These are phyloP conservation scores for Xylariaceae sp. DNA, from an alignment of 2,329 filamentous ascomycete species.

Conservation along the genomic window DNA sequence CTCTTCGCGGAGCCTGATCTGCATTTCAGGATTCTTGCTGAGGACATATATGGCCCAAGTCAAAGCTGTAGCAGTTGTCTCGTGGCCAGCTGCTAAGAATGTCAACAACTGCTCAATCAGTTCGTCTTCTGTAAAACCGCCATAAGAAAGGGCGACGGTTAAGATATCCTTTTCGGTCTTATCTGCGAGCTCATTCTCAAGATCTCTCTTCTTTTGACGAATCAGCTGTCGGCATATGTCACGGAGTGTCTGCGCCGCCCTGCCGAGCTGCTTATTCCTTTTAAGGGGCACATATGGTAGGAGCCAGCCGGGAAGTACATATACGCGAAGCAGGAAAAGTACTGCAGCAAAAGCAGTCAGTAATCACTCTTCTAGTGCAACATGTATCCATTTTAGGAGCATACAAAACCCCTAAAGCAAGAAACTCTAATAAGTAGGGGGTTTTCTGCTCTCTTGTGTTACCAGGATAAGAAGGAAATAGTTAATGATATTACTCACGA, in stretches of 20 bases:
- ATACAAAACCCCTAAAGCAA: too few relatives aligned
- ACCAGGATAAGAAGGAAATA: too few relatives aligned
- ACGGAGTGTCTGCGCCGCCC: slow-evolving; percentile 18
- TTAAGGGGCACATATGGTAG: slow-evolving; percentile 18
- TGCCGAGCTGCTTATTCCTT: slow-evolving; percentile 15
- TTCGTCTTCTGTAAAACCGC: slow-evolving; percentile 28
- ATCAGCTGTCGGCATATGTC: slow-evolving; percentile 25
- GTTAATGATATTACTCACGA: too few relatives aligned
- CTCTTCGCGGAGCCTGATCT: slow-evolving; percentile 26
- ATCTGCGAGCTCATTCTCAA: slow-evolving; percentile 24
- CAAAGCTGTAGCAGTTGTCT: slow-evolving; percentile 26
- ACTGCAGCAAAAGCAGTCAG: too few relatives aligned
- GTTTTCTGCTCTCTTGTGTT: too few relatives aligned
- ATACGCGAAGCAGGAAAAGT: slow-evolving; percentile 22
- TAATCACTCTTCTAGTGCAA: too few relatives aligned
- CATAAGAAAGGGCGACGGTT: slow-evolving; percentile 27
- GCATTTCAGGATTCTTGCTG: slow-evolving; percentile 24
- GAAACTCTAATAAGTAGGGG: too few relatives aligned
- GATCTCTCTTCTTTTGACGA: slow-evolving; percentile 26
- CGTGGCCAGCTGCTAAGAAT: slow-evolving; percentile 26
- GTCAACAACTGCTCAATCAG: slow-evolving; percentile 30
- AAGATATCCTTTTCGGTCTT: slow-evolving; percentile 27
- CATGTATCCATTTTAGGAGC: too few relatives aligned
- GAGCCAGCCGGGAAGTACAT: slow-evolving; percentile 20
- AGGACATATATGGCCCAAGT: slow-evolving; percentile 26